Conservation (phyloP, 2,329 filamentous ascomycete genomes). For the Diaporthe sp. region DNA sequence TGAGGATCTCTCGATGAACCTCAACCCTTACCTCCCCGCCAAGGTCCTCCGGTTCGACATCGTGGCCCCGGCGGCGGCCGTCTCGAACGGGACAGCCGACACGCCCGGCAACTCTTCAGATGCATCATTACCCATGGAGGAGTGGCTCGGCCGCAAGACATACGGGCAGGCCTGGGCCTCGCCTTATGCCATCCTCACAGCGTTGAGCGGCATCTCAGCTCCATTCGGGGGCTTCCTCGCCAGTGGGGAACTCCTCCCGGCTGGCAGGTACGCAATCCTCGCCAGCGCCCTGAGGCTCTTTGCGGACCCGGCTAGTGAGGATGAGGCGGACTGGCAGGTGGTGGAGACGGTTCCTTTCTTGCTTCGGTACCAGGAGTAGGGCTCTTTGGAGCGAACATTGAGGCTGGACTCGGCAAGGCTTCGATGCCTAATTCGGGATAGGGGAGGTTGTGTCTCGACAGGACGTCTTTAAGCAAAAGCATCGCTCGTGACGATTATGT, state of each 20-base stretch:
- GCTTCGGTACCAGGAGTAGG: not conserved
- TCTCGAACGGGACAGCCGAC: not conserved
- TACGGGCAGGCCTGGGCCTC: slow-evolving; percentile 12
- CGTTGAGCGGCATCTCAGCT: not conserved
- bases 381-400: not conserved
- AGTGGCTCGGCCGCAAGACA: slow-evolving; percentile 5
- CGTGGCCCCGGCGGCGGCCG: not conserved
- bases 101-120: not conserved
- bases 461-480: not conserved
- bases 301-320: not conserved
- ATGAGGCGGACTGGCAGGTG: slow-evolving; percentile 2
- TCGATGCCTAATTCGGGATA: not conserved
- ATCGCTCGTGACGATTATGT: not conserved
- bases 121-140: not conserved
- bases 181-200: not conserved
- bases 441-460: not conserved
- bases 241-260: not conserved
- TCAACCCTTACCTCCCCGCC: not conserved
- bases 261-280: not conserved
- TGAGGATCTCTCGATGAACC: not conserved
- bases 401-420: not conserved
- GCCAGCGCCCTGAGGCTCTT: not conserved
- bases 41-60: slow-evolving; percentile 2
- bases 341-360: not conserved
- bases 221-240: not conserved